Conservation (phyloP, 176 grass and related monocot species). For the Poa annua region DNA sequence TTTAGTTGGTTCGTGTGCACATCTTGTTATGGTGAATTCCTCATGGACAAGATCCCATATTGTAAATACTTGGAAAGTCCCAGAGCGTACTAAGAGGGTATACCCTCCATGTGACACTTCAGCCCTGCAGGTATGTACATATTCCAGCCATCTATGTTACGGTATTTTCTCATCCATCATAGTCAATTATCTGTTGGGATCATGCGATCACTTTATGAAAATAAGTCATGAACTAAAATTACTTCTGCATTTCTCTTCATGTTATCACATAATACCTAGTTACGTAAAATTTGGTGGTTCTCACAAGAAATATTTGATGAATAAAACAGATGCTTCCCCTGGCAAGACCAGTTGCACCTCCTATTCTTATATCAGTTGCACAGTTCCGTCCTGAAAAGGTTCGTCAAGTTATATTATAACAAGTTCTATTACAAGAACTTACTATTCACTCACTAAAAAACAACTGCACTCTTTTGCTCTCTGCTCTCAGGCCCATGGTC, state of each 20-base stretch:
- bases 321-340: constrained; percentile 79
- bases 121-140: constrained; percentile 62
- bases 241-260: constrained; percentile 24
- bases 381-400: constrained; percentile 99
- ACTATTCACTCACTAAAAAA: constrained; percentile 24
- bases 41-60: constrained; percentile 95
- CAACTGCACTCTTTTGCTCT: background rate
- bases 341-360: constrained; percentile 62
- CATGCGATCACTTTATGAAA: background rate
- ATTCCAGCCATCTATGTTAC: constrained; percentile 25
- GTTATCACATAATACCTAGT: background rate
- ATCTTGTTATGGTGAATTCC: constrained; percentile 97
- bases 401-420: background rate
- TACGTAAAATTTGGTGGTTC: background rate
- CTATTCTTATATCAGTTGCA: constrained; percentile 89
- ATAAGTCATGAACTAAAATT: background rate
- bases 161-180: constrained; percentile 23
- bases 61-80: constrained; percentile 82
- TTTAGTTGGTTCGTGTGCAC: constrained; percentile 77
- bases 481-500: constrained; percentile 68
- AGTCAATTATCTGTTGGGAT: background rate
- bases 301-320: constrained; percentile 47
- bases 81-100: constrained; percentile 73
- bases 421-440: constrained; percentile 9
- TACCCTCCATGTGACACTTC: constrained; percentile 96